These are phyloP conservation scores for Saksenaea oblongispora DNA, from an alignment of 371 early-diverging fungal species.

Conservation along the genomic window DNA sequence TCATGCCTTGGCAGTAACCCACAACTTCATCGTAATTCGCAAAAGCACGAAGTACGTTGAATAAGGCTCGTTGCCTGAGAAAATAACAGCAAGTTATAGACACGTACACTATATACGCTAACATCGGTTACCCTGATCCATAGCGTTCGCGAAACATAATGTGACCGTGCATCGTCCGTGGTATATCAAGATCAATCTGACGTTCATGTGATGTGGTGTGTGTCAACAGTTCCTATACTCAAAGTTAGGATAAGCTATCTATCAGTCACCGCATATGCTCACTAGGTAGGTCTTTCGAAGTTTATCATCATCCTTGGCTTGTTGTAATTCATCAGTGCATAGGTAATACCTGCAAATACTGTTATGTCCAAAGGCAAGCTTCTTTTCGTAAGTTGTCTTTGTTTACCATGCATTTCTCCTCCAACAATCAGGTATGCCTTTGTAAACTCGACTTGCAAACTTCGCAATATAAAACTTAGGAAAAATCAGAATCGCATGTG, in stretches of 20 bases:
- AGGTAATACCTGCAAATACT: constrained; percentile 34
- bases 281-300: constrained; percentile 24
- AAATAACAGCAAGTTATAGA: neutral
- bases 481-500: neutral
- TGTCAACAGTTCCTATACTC: constrained; percentile 18
- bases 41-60: constrained; percentile 88
- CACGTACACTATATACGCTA: neutral
- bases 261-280: neutral
- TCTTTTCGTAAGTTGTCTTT: neutral
- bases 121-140: constrained; percentile 58
- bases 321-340: constrained; percentile 27
- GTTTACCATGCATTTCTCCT: constrained; percentile 60
- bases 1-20: constrained; percentile 96
- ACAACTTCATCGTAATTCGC: constrained; percentile 84
- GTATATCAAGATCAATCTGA: constrained; percentile 71
- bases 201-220: constrained; percentile 52
- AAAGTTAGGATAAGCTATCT: neutral
- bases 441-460: constrained; percentile 57
- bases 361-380: neutral
- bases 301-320: constrained; percentile 19
- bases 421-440: constrained; percentile 72
- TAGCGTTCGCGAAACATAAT: constrained; percentile 69
- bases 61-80: constrained; percentile 64
- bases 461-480: constrained; percentile 13
- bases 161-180: constrained; percentile 61